Evolutionary conservation across 2,329 filamentous ascomycete genomes (phyloP).

Genomic region (Thielaviopsis populi): DNA sequence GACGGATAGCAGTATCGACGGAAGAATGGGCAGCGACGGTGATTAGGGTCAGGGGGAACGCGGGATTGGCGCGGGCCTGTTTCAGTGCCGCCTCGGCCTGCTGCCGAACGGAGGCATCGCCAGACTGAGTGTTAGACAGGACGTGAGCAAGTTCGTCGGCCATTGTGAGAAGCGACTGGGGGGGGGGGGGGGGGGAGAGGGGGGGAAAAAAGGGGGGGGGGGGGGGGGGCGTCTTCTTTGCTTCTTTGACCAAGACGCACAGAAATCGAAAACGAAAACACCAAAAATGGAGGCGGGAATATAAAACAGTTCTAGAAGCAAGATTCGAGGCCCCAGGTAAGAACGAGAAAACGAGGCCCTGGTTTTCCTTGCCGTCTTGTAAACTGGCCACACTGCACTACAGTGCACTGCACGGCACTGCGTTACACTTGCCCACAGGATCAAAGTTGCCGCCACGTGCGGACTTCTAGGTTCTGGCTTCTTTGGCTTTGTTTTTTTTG

Average conservation of each 20-base stretch:
- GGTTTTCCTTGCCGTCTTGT: background rate
- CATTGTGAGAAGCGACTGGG: slow-evolving; percentile 37
- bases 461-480: background rate
- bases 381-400: background rate
- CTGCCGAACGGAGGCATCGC: slow-evolving; percentile 62
- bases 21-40: slow-evolving; percentile 66
- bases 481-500: background rate
- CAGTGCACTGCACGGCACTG: background rate
- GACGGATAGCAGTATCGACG: slow-evolving; percentile 60
- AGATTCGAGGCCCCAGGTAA: background rate
- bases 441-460: background rate
- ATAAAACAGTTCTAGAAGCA: background rate
- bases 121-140: slow-evolving; percentile 70
- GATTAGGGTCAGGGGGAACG: slow-evolving; percentile 65
- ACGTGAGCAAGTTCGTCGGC: slow-evolving; percentile 84
- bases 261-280: background rate
- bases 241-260: no score
- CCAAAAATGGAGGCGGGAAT: background rate
- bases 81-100: slow-evolving; percentile 74
- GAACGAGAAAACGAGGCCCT: background rate
- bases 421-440: background rate
- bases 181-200: background rate
- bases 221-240: background rate
- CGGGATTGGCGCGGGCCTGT: slow-evolving; percentile 50
- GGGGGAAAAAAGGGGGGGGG: background rate